Percentiles rank a stretch among this genome's conserved stretches.
These are phyloP conservation scores for Dipteronia sinensis DNA, from an alignment of 345 rosid genomes.

Conservation along the genomic window DNA sequence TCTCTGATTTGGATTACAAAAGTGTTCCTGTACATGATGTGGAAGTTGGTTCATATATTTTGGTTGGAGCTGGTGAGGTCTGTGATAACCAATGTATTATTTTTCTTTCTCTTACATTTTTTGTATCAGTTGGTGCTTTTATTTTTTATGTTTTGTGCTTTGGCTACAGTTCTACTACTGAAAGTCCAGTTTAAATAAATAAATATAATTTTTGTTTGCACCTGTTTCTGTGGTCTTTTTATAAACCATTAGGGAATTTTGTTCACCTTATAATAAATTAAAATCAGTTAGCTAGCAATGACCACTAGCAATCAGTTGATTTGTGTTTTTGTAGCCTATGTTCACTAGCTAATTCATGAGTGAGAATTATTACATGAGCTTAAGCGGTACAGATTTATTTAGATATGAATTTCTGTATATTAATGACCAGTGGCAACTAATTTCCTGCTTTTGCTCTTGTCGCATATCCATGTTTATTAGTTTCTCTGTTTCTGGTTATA, in stretches of 20 bases:
- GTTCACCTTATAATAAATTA: not conserved
- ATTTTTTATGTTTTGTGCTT: not conserved
- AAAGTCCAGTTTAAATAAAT: not conserved
- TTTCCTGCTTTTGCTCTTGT: not conserved
- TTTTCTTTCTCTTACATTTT: not conserved
- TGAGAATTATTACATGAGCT: not conserved
- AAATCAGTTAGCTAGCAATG: not conserved
- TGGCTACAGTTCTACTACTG: not conserved
- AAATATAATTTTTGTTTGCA: slow-evolving; percentile 1
- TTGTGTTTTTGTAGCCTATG: not conserved
- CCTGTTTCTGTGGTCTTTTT: not conserved
- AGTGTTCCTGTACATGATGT: slow-evolving; percentile 90
- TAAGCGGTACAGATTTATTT: not conserved
- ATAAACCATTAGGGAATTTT: not conserved
- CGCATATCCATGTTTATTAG: not conserved
- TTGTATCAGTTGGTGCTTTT: not conserved
- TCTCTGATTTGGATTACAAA: slow-evolving; percentile 68
- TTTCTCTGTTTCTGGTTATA: not conserved
- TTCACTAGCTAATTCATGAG: not conserved
- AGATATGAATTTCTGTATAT: not conserved
- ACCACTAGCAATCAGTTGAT: not conserved
- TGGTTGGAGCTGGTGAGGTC: slow-evolving; percentile 99
- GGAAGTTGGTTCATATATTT: slow-evolving; percentile 73
- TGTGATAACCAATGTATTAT: slow-evolving; percentile 35
- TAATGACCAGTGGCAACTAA: not conserved